A percentile compares a stretch with the other conserved stretches of the same genome.
These are phyloP conservation scores for Collariella sp. DNA, from an alignment of 495 filamentous ascomycete species.

Conservation along the genomic window DNA sequence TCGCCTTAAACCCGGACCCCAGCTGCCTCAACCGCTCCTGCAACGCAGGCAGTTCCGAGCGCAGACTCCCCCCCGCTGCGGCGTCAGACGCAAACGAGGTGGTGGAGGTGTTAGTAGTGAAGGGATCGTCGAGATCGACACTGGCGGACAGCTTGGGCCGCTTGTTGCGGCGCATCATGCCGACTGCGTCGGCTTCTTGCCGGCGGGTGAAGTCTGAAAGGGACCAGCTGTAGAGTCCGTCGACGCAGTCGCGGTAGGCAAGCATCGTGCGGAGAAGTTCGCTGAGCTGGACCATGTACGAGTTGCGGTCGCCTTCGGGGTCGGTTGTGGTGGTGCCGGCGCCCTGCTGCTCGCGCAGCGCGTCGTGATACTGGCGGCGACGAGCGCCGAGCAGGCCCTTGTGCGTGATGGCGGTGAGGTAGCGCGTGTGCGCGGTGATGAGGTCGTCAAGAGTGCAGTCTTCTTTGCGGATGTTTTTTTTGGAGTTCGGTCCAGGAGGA, in stretches of 20 bases:
- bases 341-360: conserved; percentile 20
- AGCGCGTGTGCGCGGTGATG: conserved; percentile 81
- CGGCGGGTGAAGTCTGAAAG: conserved; percentile 87
- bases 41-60: conserved; percentile 61
- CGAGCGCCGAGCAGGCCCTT: conserved; percentile 84
- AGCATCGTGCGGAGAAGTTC: conserved; percentile 94
- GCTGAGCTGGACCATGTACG: conserved; percentile 84
- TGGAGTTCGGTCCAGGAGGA: conserved; percentile 84
- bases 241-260: conserved; percentile 83
- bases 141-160: conserved; percentile 13
- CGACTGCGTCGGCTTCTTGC: conserved; percentile 65
- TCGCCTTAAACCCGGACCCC: conserved; percentile 60
- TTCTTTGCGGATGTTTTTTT: conserved; percentile 64
- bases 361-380: conserved; percentile 36
- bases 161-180: conserved; percentile 7
- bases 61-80: too few relatives aligned
- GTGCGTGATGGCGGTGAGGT: conserved; percentile 88
- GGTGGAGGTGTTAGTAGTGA: neutral
- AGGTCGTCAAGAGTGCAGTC: conserved; percentile 90
- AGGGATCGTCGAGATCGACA: conserved; percentile 36
- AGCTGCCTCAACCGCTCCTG: conserved; percentile 61
- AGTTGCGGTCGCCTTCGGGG: conserved; percentile 54
- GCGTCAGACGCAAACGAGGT: conserved; percentile 26
- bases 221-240: conserved; percentile 87
- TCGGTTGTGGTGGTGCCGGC: conserved; percentile 18